Base-by-base conservation (phyloP, 2,329 filamentous ascomycete genomes). In the Helotiales sp. region DNA sequence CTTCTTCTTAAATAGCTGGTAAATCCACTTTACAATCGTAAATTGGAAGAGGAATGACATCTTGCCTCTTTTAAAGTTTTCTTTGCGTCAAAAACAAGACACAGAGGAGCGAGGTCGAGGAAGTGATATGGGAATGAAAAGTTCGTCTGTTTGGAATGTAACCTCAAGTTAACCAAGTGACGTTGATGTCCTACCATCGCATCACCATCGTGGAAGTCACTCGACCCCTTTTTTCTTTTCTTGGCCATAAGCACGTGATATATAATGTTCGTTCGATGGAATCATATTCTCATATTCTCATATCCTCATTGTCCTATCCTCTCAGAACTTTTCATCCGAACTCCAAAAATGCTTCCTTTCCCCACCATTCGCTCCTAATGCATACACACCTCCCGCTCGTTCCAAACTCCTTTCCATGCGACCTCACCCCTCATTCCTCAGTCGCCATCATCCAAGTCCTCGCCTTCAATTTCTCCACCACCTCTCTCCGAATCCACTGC, bases 401-500 rank as follows among this genome's bases (percentile, higher is more conserved):
- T 9, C 12, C 30, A 5, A 38, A 51, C 30, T 47, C 30, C 48
- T 2, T 9, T 12, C 17, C 2, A 51, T 38, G 31, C 31, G 9
- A 5, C 31, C 13, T 25, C 31, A 50, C 15, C 24, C 29, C 12
- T 38, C 54, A 58, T 31, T 63, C 57, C 12, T 61, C 63, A 38
- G 55, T 63, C 22, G 60, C 63, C 59, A 64, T 54, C 62, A 75
- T 73, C 76, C 76, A 79, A 19, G 86, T 75, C 22, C 71, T 76
- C 27, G 80, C 79, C 68, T 75, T 80, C 65, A 87, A 67, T 49
- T 75, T 74, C 66, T 84, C 81, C 49, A 85, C 74, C 15, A 84
- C 78, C 63, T 82, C 82, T 36, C 72, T 72, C n/a, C 80, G 77
- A 54, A 87, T 68, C 82, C 83, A 86, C 60, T 73, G 73, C 69